phyloP scores from a whole-genome alignment of 441 rosid species.

The Jatropha multifida region DNA sequence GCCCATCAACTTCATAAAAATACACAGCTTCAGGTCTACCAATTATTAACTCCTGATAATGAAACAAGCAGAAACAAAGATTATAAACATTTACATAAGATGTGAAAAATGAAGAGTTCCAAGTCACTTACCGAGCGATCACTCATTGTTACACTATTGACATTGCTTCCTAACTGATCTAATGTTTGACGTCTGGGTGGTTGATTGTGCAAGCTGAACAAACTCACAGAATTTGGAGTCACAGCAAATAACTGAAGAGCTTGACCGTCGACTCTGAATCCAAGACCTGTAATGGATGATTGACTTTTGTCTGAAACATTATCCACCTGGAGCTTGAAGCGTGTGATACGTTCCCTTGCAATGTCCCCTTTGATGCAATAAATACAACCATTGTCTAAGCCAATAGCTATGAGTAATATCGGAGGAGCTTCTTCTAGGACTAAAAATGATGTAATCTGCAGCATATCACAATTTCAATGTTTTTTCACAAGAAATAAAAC shows the following conservation, averaged over 20 bases:
- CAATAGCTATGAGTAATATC: conserved; percentile 81
- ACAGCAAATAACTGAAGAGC: conserved; percentile 82
- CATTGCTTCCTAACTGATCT: conserved; percentile 79
- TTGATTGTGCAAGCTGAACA: conserved; percentile 73
- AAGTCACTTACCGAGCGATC: conserved; percentile 70
- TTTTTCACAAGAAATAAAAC: not conserved
- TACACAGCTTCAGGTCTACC: conserved; percentile 97
- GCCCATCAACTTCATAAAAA: conserved; percentile 96
- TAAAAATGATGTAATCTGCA: conserved; percentile 90
- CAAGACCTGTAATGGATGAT: conserved; percentile 69
- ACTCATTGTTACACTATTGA: conserved; percentile 82
- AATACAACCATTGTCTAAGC: conserved; percentile 78
- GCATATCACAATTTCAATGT: conserved; percentile 1
- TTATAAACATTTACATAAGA: conserved; percentile 11
- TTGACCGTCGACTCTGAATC: conserved; percentile 87
- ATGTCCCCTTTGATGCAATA: conserved; percentile 97
- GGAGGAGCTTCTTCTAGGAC: conserved; percentile 98
- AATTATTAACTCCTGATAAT: conserved; percentile 77
- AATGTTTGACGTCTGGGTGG: conserved; percentile 76
- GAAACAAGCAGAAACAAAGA: conserved; percentile 22
- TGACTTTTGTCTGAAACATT: conserved; percentile 36
- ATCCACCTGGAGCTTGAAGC: conserved; percentile 82
- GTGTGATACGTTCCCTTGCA: conserved; percentile 86
- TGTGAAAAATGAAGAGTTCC: not conserved
- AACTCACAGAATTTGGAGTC: conserved; percentile 68